Evolutionary conservation across 208 protist species (phyloP), one percentile per base, ranked within the genome.

Genomic region (Leishmania guyanensis): DNA sequence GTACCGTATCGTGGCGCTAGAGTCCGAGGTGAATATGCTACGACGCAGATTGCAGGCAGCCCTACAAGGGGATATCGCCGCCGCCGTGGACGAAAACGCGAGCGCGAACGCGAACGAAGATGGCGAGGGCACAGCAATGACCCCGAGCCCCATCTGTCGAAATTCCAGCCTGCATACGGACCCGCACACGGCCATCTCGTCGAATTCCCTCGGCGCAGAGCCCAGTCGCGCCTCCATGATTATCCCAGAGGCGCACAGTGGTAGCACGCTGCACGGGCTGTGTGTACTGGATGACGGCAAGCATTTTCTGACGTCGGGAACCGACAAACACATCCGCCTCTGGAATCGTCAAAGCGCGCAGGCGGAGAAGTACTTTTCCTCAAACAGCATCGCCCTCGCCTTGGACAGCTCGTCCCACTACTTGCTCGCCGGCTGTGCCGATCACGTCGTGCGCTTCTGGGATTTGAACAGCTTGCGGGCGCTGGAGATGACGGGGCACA

Each of bases 391-490:
- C 17, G 89, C 89, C 14, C 87, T 94, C 36, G 83, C 80, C 10
- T 64, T 94, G 10, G 83, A 94, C 74, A 86, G 84, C 73, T 77
- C 82, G 1, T 89, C 90, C 20, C 86, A 93, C 68, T 91, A 90
- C 60, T 56, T 95, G 33, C 72, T 93, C 8, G 90, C 89, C 16
- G 92, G 92, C 36, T 95, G 92, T 72, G 90, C 88, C 66, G 90
- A 95, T 70, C 86, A 89, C 43, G 77, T 89, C 3, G 90, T 88
- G n/a, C 92, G 90, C 33, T 88, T 95, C 58, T 95, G 92, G 90
- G 87, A 95, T 54, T 72, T 82, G 43, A 77, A 88, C 80, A 93
- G 77, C 17, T 77, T 92, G 39, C 90, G 92, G 46, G 86, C 80
- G 58, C 62, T 90, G 46, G 90, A 95, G 54, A 87, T 95, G 64